These are phyloP conservation scores for Saccharomyces hybrid DNA, from an alignment of 1,139 yeast species.

Conservation along the genomic window DNA sequence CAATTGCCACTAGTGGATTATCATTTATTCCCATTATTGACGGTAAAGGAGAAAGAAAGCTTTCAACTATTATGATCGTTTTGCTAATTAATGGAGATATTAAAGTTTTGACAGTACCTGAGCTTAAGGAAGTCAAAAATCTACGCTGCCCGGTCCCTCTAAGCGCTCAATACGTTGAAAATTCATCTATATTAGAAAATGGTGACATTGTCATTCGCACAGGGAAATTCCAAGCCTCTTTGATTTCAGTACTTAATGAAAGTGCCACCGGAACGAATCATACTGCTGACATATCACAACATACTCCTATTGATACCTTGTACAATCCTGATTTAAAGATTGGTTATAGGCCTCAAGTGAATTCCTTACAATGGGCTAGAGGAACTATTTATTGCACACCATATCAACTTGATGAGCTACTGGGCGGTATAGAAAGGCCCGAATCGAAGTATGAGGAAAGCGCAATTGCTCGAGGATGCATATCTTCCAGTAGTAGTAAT, in stretches of 20 bases:
- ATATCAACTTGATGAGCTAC: constrained; percentile 48
- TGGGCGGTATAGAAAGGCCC: constrained; percentile 56
- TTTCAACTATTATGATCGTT: constrained; percentile 39
- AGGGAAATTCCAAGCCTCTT: constrained; percentile 48
- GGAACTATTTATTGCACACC: constrained; percentile 57
- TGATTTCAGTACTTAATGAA: constrained; percentile 42
- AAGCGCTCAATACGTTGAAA: constrained; percentile 35
- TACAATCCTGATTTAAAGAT: constrained; percentile 56
- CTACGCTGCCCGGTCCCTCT: constrained; percentile 37
- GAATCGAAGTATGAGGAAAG: constrained; percentile 49
- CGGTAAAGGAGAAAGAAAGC: constrained; percentile 27
- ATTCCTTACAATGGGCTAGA: constrained; percentile 80
- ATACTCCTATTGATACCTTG: constrained; percentile 38
- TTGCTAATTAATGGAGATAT: constrained; percentile 39
- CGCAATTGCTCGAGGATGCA: constrained; percentile 46
- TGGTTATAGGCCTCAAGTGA: constrained; percentile 74
- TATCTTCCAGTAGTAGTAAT: constrained; percentile 34
- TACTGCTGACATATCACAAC: constrained; percentile 25
- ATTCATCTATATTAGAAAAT: constrained; percentile 48
- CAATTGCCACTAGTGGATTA: constrained; percentile 54
- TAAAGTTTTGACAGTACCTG: constrained; percentile 43
- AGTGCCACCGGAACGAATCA: constrained; percentile 23
- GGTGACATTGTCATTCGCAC: constrained; percentile 69
- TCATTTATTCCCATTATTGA: constrained; percentile 34
- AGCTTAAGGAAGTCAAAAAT: constrained; percentile 42